Evolutionary conservation across 139 green algal species (phyloP).

Genomic region (Chlorella sp.): DNA sequence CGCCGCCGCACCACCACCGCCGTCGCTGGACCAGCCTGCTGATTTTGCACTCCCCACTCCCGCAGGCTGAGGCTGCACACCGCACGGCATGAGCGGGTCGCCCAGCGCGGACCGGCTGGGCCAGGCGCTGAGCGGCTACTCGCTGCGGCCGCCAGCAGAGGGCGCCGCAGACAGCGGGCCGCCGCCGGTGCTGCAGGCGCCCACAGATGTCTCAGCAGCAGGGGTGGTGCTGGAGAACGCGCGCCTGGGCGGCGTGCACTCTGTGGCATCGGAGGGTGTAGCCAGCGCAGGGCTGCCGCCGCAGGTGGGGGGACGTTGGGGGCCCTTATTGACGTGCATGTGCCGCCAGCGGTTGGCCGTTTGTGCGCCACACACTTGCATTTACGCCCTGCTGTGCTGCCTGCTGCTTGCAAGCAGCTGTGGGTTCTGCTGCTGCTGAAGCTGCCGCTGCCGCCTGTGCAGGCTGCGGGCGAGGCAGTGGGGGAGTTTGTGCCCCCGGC

Average conservation of each 20-base stretch:
- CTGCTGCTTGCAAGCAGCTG: neutral
- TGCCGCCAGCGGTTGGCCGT: neutral
- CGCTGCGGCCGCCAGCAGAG: neutral
- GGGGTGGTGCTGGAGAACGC: slow-evolving; percentile 27
- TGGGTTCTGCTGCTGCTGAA: neutral
- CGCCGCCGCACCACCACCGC: too few species aligned
- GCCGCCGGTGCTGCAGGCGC: slow-evolving; percentile 1
- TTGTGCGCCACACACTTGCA: neutral
- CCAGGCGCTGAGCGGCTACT: slow-evolving; percentile 6
- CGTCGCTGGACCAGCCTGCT: too few species aligned
- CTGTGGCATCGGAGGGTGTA: slow-evolving; percentile 32
- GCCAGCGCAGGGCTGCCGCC: slow-evolving; percentile 27
- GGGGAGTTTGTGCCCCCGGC: slow-evolving; percentile 39
- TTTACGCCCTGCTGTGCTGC: neutral
- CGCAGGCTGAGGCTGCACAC: too few species aligned
- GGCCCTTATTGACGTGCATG: neutral
- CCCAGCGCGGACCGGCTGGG: slow-evolving; percentile 17
- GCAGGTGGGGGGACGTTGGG: neutral
- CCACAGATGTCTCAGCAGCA: slow-evolving; percentile 20
- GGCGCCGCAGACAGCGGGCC: slow-evolving; percentile 32
- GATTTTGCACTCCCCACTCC: too few species aligned
- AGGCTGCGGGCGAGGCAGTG: slow-evolving; percentile 7
- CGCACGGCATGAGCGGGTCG: too few species aligned
- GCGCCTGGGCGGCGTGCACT: slow-evolving; percentile 3
- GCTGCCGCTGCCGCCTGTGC: neutral